Evolutionary conservation across 257 asterid species (phyloP).

Genomic region (Solanum corneliomulleri): DNA sequence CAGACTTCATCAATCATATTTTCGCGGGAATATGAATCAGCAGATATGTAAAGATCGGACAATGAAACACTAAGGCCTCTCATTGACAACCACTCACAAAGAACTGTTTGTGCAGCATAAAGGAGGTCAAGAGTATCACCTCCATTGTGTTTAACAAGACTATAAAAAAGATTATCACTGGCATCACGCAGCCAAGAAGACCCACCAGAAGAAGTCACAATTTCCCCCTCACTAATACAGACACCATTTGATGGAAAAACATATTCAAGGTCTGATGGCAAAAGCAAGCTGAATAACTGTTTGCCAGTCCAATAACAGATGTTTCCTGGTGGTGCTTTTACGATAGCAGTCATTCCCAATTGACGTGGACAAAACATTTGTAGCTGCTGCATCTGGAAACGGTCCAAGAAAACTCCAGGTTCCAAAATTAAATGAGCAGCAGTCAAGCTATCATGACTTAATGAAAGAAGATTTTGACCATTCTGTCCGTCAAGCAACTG

Average conservation of each 20-base stretch:
- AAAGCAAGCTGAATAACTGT: conserved; percentile 56
- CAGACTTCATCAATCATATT: conserved; percentile 58
- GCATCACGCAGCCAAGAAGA: conserved; percentile 73
- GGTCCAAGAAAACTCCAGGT: conserved; percentile 52
- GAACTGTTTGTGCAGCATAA: conserved; percentile 52
- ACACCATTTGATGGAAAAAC: conserved; percentile 34
- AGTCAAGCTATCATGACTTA: conserved; percentile 82
- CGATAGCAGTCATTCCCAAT: conserved; percentile 37
- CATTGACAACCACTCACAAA: conserved; percentile 76
- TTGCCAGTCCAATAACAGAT: conserved; percentile 71
- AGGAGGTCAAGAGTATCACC: conserved; percentile 44
- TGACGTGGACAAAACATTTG: conserved; percentile 58
- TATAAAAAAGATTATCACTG: conserved; percentile 41
- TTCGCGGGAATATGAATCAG: conserved; percentile 38
- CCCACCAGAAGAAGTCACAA: conserved; percentile 40
- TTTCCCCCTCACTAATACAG: conserved; percentile 52
- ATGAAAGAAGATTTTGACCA: conserved; percentile 65
- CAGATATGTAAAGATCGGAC: conserved; percentile 65
- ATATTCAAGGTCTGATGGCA: conserved; percentile 59
- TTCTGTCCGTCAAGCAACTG: conserved; percentile 76
- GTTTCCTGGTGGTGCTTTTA: conserved; percentile 17
- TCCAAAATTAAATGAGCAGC: conserved; percentile 67
- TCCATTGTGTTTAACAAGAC: conserved; percentile 38
- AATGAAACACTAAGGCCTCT: conserved; percentile 86
- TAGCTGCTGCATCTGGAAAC: conserved; percentile 74